These are phyloP conservation scores for Chalciporus chontae DNA, from an alignment of 768 basidiomycete genomes.

Conservation along the genomic window DNA sequence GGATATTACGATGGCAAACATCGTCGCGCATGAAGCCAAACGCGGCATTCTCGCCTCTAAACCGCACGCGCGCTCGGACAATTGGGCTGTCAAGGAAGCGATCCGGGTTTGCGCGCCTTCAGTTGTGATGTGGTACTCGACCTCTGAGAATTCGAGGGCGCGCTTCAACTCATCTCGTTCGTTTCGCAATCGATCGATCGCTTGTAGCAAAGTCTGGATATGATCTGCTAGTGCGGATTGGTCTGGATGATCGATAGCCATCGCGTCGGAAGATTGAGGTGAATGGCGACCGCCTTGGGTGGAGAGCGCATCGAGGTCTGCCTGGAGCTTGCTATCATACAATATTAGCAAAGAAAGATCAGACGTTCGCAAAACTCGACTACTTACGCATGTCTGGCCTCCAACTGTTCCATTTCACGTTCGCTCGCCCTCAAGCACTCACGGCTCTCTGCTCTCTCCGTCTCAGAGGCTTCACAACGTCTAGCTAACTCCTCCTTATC, in stretches of 20 bases:
- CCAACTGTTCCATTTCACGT: slow-evolving; percentile 23
- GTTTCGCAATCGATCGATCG: slow-evolving; percentile 62
- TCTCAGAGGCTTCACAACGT: slow-evolving; percentile 38
- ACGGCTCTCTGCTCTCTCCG: slow-evolving; percentile 28
- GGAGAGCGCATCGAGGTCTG: slow-evolving; percentile 13
- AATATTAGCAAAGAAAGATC: background rate
- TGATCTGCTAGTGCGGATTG: slow-evolving; percentile 33
- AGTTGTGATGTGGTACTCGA: slow-evolving; percentile 61
- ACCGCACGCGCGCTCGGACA: slow-evolving; percentile 15
- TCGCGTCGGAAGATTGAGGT: background rate
- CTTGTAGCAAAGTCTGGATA: slow-evolving; percentile 55
- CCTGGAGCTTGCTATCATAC: slow-evolving; percentile 17
- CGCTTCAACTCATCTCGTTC: slow-evolving; percentile 64
- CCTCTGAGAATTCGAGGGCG: slow-evolving; percentile 63
- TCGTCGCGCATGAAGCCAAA: slow-evolving; percentile 32
- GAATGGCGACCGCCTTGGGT: background rate
- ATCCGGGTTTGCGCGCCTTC: slow-evolving; percentile 56
- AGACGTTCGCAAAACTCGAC: background rate
- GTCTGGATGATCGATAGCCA: slow-evolving; percentile 7
- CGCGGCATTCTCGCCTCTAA: slow-evolving; percentile 21
- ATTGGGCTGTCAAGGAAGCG: slow-evolving; percentile 27
- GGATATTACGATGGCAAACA: slow-evolving; percentile 39
- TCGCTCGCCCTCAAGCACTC: slow-evolving; percentile 20
- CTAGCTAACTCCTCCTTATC: slow-evolving; percentile 53
- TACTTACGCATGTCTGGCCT: slow-evolving; percentile 26